Conservation (phyloP, 305 asterid genomes). For the Fraxinus albicans region DNA sequence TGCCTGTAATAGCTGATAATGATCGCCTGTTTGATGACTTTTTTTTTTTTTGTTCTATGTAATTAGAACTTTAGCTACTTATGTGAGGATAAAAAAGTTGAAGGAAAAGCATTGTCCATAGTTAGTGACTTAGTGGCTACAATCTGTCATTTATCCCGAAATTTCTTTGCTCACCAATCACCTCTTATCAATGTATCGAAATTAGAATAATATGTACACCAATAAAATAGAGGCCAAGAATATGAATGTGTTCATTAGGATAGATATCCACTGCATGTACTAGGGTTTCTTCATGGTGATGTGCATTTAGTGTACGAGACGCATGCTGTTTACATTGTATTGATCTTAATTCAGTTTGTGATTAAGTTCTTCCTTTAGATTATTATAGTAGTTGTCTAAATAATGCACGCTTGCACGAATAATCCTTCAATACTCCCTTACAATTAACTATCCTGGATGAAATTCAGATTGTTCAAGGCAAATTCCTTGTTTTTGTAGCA, state of each 20-base stretch:
- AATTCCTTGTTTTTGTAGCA: not conserved
- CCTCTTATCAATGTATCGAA: not conserved
- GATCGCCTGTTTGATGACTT: not conserved
- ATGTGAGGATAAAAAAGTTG: not conserved
- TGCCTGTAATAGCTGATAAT: too few species aligned
- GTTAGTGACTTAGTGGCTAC: not conserved
- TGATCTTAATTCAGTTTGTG: not conserved
- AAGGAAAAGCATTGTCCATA: not conserved
- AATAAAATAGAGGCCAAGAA: not conserved
- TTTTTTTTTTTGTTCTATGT: not conserved
- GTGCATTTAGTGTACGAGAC: not conserved
- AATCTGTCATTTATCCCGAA: not conserved
- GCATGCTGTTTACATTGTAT: not conserved
- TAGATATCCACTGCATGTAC: not conserved
- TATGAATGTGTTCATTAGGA: slow-evolving; percentile 11
- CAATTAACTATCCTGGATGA: not conserved
- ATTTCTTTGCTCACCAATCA: not conserved
- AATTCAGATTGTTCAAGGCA: not conserved
- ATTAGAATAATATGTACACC: not conserved
- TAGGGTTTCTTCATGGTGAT: slow-evolving; percentile 4
- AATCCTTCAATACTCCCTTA: not conserved
- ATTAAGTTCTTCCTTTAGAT: not conserved
- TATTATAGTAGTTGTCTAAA: not conserved
- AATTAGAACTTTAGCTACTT: not conserved
- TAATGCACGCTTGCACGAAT: not conserved